Evolutionary conservation across 2,329 filamentous ascomycete genomes (phyloP), one percentile per base, ranked within the genome.

Genomic region (Botrytis fragariae): DNA sequence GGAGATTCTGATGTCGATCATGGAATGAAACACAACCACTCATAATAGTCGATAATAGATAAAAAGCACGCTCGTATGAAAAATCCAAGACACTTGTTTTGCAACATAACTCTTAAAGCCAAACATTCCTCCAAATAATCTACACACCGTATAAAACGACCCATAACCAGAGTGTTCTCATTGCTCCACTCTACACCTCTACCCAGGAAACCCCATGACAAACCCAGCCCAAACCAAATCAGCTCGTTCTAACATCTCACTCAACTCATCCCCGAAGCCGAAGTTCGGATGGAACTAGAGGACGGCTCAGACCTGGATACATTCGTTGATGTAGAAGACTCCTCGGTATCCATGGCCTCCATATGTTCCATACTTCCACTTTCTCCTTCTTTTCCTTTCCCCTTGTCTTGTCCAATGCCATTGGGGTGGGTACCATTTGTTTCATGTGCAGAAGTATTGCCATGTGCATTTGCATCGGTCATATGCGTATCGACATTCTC

Each of bases 211-310:
- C 64, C 32, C 20, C 59, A 64, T 29, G 10, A 51, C 20, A 39
- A 37, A 18, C 18, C 35, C 22, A 35, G 16, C 39, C 37, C 7
- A 9, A 5, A 22, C 16, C 16, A n/a, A 51, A 20, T n/a, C 14
- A n/a, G 18, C 32, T 32, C 42, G 12, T 20, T 12, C 44, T 3
- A n/a, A 51, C 12, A 14, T 57, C 22, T 39, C 6, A 67, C 20
- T 74, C 63, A 77, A 69, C 74, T 77, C 20, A 57, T 44, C 5
- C 37, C 74, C 16, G 78, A 79, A 35, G 71, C 70, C 32, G 72
- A 70, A 39, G 78, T 79, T 73, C 75, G 78, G 25, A 79, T 71
- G 22, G 77, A 79, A 57, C 72, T 77, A 61, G 74, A 77, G 4
- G 77, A 78, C 35, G 74, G 75, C 68, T 78, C 77, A 0, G 76